Evolutionary conservation across 495 filamentous ascomycete genomes (phyloP).

Genomic region (Podospora comata): DNA sequence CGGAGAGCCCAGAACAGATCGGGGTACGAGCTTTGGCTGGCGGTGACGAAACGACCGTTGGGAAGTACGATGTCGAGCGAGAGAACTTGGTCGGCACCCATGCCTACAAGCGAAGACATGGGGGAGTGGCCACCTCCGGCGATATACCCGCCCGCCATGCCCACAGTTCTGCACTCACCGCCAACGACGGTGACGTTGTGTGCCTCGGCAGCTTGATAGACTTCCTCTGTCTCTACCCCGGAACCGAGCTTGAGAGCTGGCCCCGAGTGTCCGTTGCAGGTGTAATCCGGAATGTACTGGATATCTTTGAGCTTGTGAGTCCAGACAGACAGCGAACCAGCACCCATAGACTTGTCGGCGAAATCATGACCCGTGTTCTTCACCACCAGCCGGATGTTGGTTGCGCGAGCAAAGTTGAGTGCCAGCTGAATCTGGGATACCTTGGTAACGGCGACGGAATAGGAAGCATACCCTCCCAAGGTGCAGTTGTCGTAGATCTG

Average conservation of each 20-base stretch:
- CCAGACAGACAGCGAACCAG: conserved; percentile 57
- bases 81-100: conserved; percentile 54
- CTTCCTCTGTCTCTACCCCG: conserved; percentile 47
- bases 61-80: conserved; percentile 56
- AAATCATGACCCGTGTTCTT: conserved; percentile 67
- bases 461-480: conserved; percentile 56
- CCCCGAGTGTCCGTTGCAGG: conserved; percentile 39
- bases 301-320: conserved; percentile 59
- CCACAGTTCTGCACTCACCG: conserved; percentile 54
- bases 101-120: conserved; percentile 42
- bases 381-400: conserved; percentile 58
- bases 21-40: conserved; percentile 43
- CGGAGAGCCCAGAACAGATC: conserved; percentile 67
- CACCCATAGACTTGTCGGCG: conserved; percentile 48
- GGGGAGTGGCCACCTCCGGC: conserved; percentile 54
- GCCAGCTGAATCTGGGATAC: conserved; percentile 58
- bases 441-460: conserved; percentile 56
- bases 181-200: conserved; percentile 43
- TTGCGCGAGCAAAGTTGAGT: conserved; percentile 60
- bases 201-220: conserved; percentile 41
- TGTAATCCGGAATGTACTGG: conserved; percentile 39
- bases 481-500: conserved; percentile 47
- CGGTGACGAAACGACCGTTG: conserved; percentile 55
- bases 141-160: conserved; percentile 51
- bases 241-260: conserved; percentile 48